Evolutionary conservation across 129 eudicot species (phyloP).

Genomic region (Lactuca saligna): DNA sequence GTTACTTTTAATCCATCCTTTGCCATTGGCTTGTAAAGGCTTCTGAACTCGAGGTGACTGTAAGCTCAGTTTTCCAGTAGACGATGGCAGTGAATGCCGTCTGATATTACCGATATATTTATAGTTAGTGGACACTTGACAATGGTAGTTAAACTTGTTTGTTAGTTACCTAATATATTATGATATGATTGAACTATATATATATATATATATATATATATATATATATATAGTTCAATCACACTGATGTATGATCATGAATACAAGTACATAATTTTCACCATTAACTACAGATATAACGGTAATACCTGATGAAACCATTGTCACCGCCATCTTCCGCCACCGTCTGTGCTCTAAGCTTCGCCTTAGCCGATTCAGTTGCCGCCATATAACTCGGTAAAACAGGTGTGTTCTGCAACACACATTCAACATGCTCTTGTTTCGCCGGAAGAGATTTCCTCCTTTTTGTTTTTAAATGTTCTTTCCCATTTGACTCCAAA

Average conservation of each 20-base stretch:
- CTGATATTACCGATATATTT: conserved; percentile 6
- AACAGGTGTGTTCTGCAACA: conserved; percentile 49
- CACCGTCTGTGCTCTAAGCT: conserved; percentile 65
- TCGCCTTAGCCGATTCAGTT: conserved; percentile 84
- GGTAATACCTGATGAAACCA: conserved; percentile 30
- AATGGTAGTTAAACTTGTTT: too few species aligned
- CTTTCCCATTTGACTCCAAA: conserved; percentile 49
- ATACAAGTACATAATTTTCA: too few species aligned
- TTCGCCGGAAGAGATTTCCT: conserved; percentile 70
- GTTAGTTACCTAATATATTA: too few species aligned
- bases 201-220: too few species aligned
- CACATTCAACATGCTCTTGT: conserved; percentile 58
- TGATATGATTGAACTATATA: too few species aligned
- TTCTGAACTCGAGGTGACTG: conserved; percentile 71
- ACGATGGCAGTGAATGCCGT: conserved; percentile 86
- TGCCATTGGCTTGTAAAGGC: conserved; percentile 61
- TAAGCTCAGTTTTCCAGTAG: conserved; percentile 56
- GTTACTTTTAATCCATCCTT: conserved; percentile 57
- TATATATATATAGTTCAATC: too few species aligned
- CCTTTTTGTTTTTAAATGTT: conserved; percentile 51
- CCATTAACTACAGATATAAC: too few species aligned
- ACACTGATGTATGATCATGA: too few species aligned
- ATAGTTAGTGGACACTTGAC: too few species aligned
- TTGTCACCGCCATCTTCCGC: conserved; percentile 63
- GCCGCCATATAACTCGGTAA: conserved; percentile 95